Evolutionary conservation across 2,329 filamentous ascomycete genomes (phyloP).

Genomic region (Pseudogymnoascus sp.): DNA sequence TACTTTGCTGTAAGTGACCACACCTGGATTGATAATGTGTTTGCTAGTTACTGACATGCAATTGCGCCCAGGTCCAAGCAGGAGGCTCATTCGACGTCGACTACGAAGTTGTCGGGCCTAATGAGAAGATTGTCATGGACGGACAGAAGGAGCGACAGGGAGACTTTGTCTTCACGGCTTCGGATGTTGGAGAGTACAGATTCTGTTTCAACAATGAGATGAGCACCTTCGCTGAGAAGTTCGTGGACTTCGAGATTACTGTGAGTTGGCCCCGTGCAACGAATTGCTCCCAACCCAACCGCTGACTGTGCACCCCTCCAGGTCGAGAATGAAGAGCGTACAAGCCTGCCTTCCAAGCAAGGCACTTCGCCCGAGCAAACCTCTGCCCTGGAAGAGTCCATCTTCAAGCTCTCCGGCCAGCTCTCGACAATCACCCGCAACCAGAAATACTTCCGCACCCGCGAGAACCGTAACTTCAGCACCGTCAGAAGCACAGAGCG

Average conservation of each 20-base stretch:
- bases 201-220: constrained; percentile 99
- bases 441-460: constrained; percentile 98
- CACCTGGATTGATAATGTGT: neutral
- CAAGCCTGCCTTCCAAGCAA: constrained; percentile 78
- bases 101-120: constrained; percentile 77
- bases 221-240: constrained; percentile 95
- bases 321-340: constrained; percentile 84
- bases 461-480: constrained; percentile 98
- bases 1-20: constrained; percentile 79
- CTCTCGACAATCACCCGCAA: constrained; percentile 91
- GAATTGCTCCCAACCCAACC: neutral
- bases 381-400: constrained; percentile 78
- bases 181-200: constrained; percentile 77
- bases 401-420: constrained; percentile 89
- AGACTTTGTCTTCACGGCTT: constrained; percentile 95
- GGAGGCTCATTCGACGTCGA: constrained; percentile 97
- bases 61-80: constrained; percentile 70
- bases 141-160: constrained; percentile 90
- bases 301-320: constrained; percentile 30
- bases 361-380: constrained; percentile 86
- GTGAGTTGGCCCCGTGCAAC: constrained; percentile 42
- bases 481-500: constrained; percentile 93
- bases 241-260: constrained; percentile 95
- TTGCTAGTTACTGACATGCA: constrained; percentile 9
- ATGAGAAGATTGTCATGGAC: constrained; percentile 70